phyloP scores from a whole-genome alignment of 345 rosid genomes.

The Balakata baccata region DNA sequence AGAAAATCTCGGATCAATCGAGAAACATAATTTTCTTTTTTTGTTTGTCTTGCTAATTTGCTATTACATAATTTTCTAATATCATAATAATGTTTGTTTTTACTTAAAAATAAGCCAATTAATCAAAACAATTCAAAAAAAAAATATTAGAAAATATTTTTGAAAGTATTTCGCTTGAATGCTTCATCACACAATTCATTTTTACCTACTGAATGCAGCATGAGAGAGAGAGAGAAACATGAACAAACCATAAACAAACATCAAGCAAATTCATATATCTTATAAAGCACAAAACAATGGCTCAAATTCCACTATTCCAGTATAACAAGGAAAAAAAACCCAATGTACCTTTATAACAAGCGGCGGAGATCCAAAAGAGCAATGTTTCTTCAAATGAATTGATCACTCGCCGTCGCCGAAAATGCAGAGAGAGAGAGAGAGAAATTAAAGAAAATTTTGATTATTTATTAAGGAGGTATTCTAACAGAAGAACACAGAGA shows the following conservation, averaged over 20 bases:
- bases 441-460: conserved; percentile 10
- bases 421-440: conserved; percentile 3
- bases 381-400: conserved; percentile 25
- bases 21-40: background rate
- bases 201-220: too few relatives aligned
- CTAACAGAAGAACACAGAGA: conserved; percentile 13
- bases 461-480: background rate
- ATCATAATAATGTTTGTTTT: background rate
- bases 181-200: background rate
- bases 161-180: background rate
- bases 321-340: background rate
- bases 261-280: background rate
- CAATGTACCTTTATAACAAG: conserved; percentile 11
- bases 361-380: background rate
- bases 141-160: too few relatives aligned
- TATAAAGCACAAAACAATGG: background rate
- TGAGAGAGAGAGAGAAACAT: too few relatives aligned
- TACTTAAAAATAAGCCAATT: background rate
- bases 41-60: too few relatives aligned
- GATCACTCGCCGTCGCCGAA: conserved; percentile 16
- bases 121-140: background rate
- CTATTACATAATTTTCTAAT: background rate
- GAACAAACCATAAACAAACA: background rate
- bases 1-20: background rate
- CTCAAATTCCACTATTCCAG: background rate